phyloP scores from a whole-genome alignment of 2,329 filamentous ascomycete species.

The Shiraia sp. region DNA sequence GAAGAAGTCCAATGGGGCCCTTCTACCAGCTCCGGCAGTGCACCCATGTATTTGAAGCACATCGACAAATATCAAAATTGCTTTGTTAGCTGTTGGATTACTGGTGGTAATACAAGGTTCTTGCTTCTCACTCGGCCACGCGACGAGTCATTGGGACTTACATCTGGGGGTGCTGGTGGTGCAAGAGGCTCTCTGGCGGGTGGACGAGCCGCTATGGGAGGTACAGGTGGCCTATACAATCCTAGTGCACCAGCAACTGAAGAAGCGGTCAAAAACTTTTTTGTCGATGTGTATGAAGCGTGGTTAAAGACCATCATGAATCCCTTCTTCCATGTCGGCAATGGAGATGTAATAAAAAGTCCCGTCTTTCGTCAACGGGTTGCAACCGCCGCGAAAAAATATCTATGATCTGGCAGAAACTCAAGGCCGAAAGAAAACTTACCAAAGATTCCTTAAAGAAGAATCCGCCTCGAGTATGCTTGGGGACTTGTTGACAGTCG shows the following conservation, averaged over 20 bases:
- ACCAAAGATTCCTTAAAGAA: too few relatives aligned
- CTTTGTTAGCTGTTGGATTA: constrained; percentile 93
- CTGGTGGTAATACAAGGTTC: constrained; percentile 89
- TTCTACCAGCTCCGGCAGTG: constrained; percentile 31
- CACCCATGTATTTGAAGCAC: constrained; percentile 84
- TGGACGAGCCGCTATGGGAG: constrained; percentile 29
- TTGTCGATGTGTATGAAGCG: constrained; percentile 91
- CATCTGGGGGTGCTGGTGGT: constrained; percentile 20
- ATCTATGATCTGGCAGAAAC: too few relatives aligned
- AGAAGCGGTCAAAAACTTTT: constrained; percentile 93
- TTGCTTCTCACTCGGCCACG: constrained; percentile 85
- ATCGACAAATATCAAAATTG: constrained; percentile 97
- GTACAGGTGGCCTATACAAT: constrained; percentile 62
- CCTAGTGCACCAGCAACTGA: constrained; percentile 89
- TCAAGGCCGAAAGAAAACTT: too few relatives aligned
- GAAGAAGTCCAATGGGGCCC: constrained; percentile 92
- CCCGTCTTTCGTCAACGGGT: constrained; percentile 83
- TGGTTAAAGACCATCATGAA: constrained; percentile 98
- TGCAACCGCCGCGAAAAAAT: constrained; percentile 87
- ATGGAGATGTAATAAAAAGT: constrained; percentile 82
- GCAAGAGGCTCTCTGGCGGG: constrained; percentile 38
- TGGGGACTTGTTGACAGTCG: too few relatives aligned
- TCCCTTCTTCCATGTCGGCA: constrained; percentile 87
- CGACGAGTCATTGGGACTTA: constrained; percentile 41
- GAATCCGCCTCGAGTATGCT: too few relatives aligned